phyloP scores from a whole-genome alignment of 768 basidiomycete species.

The Fibroporia radiculosa region DNA sequence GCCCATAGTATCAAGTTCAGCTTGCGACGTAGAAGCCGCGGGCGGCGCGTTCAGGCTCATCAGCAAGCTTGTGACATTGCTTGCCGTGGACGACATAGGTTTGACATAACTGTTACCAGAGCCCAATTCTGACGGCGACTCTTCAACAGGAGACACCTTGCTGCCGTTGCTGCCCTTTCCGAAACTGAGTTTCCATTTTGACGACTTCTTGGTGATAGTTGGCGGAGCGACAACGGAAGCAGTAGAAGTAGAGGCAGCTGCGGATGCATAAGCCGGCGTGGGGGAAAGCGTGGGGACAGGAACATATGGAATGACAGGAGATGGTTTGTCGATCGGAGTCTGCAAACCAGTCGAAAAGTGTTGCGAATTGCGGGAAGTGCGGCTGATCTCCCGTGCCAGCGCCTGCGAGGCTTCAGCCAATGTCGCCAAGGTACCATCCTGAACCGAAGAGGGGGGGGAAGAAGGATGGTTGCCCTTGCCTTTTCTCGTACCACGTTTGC shows the following conservation, averaged over 20 bases:
- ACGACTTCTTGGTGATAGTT: conserved; percentile 66
- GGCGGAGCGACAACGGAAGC: conserved; percentile 22
- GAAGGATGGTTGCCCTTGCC: conserved; percentile 52
- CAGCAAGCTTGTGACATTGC: conserved; percentile 68
- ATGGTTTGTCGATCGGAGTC: conserved; percentile 17
- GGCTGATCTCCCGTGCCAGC: conserved; percentile 78
- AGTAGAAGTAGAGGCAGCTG: conserved; percentile 13
- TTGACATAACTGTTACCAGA: conserved; percentile 16
- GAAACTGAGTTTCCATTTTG: conserved; percentile 81
- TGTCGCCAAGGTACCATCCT: conserved; percentile 54
- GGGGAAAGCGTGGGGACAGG: conserved; percentile 2
- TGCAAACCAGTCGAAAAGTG: conserved; percentile 6
- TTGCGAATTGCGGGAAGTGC: conserved; percentile 28
- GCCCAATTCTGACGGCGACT: conserved; percentile 8
- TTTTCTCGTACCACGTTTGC: conserved; percentile 82
- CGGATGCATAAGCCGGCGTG: conserved; percentile 16
- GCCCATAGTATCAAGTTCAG: conserved; percentile 5
- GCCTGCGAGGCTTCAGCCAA: conserved; percentile 77
- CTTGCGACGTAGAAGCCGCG: conserved; percentile 3
- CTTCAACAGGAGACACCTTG: conserved; percentile 9
- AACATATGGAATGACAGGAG: conserved; percentile 1
- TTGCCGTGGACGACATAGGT: conserved; percentile 60
- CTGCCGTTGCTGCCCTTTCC: conserved; percentile 39
- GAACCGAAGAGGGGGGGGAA: conserved; percentile 19
- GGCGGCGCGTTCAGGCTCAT: conserved; percentile 54